Percentiles rank a stretch among this genome's conserved stretches.
phyloP scores from a whole-genome alignment of 2,329 filamentous ascomycete genomes.

The Ophiostoma australiae region DNA sequence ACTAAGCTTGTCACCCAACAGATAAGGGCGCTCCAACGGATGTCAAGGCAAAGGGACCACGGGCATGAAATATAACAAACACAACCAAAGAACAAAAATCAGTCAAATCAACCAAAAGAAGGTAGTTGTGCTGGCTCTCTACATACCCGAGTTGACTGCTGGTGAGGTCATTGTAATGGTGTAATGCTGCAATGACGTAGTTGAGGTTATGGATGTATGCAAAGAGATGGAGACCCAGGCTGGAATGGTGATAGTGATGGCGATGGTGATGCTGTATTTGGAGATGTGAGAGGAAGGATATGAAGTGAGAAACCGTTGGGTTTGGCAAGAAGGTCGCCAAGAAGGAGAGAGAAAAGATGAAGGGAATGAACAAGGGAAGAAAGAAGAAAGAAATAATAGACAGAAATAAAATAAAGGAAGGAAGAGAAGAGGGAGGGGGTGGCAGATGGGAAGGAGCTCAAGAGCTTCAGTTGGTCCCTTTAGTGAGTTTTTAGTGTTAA shows the following conservation, averaged over 20 bases:
- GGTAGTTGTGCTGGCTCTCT: not conserved
- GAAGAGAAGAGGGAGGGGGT: constrained; percentile 1
- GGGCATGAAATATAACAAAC: not conserved
- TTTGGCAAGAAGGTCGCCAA: not conserved
- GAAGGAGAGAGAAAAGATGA: not conserved
- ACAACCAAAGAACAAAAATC: not conserved
- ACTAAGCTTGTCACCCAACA: not conserved
- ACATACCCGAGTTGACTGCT: constrained; percentile 24
- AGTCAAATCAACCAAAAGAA: not conserved
- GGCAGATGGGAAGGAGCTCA: not conserved
- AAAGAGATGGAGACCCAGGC: not conserved
- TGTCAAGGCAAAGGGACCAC: not conserved
- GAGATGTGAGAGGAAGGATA: not conserved
- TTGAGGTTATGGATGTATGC: constrained; percentile 13
- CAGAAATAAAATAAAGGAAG: not conserved
- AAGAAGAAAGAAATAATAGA: not conserved
- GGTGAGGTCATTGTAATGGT: constrained; percentile 27
- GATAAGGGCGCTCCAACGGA: not conserved
- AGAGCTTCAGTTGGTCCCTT: not conserved
- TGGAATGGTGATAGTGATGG: not conserved
- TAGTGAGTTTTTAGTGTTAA: not conserved
- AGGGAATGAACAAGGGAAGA: not conserved
- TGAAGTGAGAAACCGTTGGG: not conserved
- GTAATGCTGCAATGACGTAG: constrained; percentile 28
- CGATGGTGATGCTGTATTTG: not conserved